Percentiles rank a stretch among this genome's conserved stretches.
Conservation (phyloP, 2,329 filamentous ascomycete species). For the Colletotrichum gloeosporioides region DNA sequence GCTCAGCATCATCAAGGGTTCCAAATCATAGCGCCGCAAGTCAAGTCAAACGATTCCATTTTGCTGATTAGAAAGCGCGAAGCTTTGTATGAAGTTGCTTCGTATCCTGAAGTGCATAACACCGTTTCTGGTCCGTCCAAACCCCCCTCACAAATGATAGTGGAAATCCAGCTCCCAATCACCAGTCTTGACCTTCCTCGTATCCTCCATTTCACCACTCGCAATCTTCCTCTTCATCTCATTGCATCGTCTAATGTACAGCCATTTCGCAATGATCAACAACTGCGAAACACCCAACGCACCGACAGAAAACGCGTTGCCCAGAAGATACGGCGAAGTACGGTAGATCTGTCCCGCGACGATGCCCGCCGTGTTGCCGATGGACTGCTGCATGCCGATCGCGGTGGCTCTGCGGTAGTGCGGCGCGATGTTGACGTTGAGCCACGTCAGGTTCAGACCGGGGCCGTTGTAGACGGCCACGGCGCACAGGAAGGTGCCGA, state of each 20-base stretch:
- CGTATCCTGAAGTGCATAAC: rapidly evolving
- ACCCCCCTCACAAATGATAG: conserved; percentile 46
- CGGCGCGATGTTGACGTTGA: conserved; percentile 49
- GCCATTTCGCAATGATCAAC: conserved; percentile 41
- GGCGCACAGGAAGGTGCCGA: conserved; percentile 53
- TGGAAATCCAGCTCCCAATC: conserved; percentile 53
- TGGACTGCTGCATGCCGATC: conserved; percentile 39
- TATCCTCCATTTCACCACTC: conserved; percentile 47
- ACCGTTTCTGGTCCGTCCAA: rapidly evolving
- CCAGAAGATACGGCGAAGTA: conserved; percentile 35
- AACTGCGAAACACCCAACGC: conserved; percentile 34
- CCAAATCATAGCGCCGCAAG: too few species aligned
- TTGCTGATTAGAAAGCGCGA: too few species aligned
- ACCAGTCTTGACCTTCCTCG: conserved; percentile 48
- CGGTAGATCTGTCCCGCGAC: conserved; percentile 44
- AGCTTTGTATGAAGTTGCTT: too few species aligned
- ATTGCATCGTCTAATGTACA: conserved; percentile 49
- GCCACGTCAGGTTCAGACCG: conserved; percentile 53
- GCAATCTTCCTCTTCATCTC: conserved; percentile 40
- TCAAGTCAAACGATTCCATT: too few species aligned
- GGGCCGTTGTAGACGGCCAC: conserved; percentile 52
- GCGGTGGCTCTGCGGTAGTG: conserved; percentile 51
- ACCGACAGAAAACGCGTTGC: conserved; percentile 29
- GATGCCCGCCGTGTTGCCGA: conserved; percentile 50
- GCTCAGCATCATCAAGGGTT: rapidly evolving